Percentiles rank a stretch among this genome's conserved stretches.
phyloP scores from a whole-genome alignment of 2,329 filamentous ascomycete species.

The Apiospora koreana region DNA sequence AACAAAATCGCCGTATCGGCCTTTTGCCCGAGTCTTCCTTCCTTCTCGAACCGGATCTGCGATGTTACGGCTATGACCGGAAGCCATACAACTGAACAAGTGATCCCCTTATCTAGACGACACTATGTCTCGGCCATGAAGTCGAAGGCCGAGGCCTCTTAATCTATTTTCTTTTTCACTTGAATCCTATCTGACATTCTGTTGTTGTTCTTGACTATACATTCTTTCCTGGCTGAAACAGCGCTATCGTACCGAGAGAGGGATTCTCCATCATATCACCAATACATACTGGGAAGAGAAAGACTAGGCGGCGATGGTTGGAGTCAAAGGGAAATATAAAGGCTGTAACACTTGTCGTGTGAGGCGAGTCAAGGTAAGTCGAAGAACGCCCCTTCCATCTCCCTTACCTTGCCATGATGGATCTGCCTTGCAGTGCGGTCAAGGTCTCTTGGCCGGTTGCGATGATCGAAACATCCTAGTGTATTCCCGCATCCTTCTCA shows the following conservation, averaged over 20 bases:
- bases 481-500: neutral
- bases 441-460: too few relatives aligned
- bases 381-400: neutral
- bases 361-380: slow-evolving; percentile 15
- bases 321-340: slow-evolving; percentile 19
- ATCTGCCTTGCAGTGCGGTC: too few relatives aligned
- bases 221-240: neutral
- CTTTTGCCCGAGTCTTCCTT: neutral
- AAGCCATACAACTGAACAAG: neutral
- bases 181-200: neutral
- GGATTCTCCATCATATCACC: neutral
- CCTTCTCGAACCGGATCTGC: neutral
- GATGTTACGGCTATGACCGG: neutral
- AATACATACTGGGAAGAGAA: neutral
- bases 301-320: slow-evolving; percentile 13
- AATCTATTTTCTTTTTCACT: neutral
- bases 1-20: neutral
- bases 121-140: neutral
- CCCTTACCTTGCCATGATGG: too few relatives aligned
- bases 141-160: neutral
- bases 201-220: neutral
- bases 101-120: neutral
- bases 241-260: neutral
- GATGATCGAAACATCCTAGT: too few relatives aligned
- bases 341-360: slow-evolving; percentile 18